Evolutionary conservation across 2,329 filamentous ascomycete genomes (phyloP).

Genomic region (Fusarium udum): DNA sequence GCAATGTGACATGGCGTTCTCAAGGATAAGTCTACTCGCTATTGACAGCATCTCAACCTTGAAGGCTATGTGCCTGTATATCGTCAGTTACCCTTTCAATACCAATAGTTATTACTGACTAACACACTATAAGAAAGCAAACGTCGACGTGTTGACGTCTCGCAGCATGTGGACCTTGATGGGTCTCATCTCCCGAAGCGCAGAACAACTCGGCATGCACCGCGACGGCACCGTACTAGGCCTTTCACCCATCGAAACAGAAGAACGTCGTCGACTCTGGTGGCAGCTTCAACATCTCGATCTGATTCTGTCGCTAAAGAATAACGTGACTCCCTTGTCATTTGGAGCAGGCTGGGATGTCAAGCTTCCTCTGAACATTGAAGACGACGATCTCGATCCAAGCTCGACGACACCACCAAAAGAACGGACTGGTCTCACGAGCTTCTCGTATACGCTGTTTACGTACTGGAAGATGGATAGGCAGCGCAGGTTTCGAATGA

Average conservation of each 20-base stretch:
- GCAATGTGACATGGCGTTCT: constrained; percentile 16
- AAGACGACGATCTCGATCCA: constrained; percentile 12
- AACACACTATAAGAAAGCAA: background rate
- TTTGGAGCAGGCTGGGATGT: constrained; percentile 15
- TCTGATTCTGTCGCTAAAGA: background rate
- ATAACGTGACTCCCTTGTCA: background rate
- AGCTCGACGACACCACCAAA: background rate
- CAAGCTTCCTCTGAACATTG: constrained; percentile 19
- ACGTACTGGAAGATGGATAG: background rate
- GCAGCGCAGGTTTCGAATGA: background rate
- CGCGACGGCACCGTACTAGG: constrained; percentile 17
- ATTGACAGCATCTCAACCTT: constrained; percentile 1
- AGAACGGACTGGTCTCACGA: background rate
- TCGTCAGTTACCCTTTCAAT: background rate
- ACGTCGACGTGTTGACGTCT: background rate
- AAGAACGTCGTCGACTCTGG: constrained; percentile 20
- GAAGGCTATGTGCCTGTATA: constrained; percentile 11
- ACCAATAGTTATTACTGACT: too few species aligned
- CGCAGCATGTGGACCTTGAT: constrained; percentile 11
- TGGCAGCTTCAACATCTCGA: constrained; percentile 24
- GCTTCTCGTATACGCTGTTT: background rate
- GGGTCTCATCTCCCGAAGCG: constrained; percentile 2
- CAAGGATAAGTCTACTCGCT: background rate
- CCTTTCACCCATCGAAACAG: constrained; percentile 1
- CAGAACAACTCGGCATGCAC: constrained; percentile 19